Base-by-base conservation (phyloP, 495 filamentous ascomycete genomes). In the Lasiosphaeria miniovina region DNA sequence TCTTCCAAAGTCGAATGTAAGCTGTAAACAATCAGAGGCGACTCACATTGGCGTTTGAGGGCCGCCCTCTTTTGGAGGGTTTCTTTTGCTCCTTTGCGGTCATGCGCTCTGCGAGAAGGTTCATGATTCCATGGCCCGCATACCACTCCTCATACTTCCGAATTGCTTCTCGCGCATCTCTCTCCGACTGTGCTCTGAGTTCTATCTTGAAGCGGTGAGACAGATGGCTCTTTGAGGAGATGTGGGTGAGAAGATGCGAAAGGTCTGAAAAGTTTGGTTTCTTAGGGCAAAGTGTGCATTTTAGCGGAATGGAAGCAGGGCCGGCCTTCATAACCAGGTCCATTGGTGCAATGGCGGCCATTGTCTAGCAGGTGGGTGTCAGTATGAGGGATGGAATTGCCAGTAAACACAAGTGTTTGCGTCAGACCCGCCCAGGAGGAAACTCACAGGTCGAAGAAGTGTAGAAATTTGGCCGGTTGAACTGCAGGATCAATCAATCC, bases 161-260 rank as follows among this genome's bases (percentile, higher is more conserved):
- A 10, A 90, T 76, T 11, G 80, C 68, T 2, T 76, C 63, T 5
- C 73, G 69, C 5, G 84, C 81, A 0, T 69, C 65, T 5, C 61
- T 59, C 41, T 95, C 88, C 32, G 80, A 74, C 34, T 80, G 74
- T 51, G 84, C 79, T 58, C 79, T 81, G 55, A 96, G 80, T 60
- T 87, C 80, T 40, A 89, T 74, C 62, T 88, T 90, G 79, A 88
- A 90, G 52, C 87, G 81, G 62, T 88, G 78, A 14, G 89, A 82
- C 10, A 96, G 74, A 69, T 97, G 92, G 38, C 85, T 86, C 67
- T 96, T 96, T 53, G 91, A 96, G 32, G 85, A 80, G 15, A 95
- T 80, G 65, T 97, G 92, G 36, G 92, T 97, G 58, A 97, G 80
- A 32, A 96, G 78, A 66, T 96, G 92, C 14, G 91, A 95, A 36